phyloP scores from a whole-genome alignment of 129 eudicot species.

The Erigeron canadensis region DNA sequence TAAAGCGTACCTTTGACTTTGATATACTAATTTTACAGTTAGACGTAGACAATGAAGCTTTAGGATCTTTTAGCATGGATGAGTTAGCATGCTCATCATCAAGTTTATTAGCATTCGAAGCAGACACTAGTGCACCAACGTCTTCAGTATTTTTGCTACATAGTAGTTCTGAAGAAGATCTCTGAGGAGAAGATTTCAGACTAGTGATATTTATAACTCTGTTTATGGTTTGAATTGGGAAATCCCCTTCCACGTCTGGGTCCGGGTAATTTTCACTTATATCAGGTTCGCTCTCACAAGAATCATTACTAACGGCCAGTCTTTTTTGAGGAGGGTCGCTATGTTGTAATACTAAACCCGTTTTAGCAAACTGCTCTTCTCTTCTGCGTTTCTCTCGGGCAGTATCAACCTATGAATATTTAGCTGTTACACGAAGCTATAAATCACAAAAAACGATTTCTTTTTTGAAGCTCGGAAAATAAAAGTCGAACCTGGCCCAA shows the following conservation, averaged over 20 bases:
- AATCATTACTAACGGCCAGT: constrained; percentile 19
- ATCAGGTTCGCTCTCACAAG: constrained; percentile 33
- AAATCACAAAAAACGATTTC: neutral
- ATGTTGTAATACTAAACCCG: constrained; percentile 62
- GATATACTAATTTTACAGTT: constrained; percentile 15
- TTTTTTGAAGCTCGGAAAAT: neutral
- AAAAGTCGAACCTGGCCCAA: constrained; percentile 75
- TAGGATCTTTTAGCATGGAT: constrained; percentile 25
- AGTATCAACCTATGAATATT: constrained; percentile 61
- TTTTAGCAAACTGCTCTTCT: constrained; percentile 74
- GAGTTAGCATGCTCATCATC: constrained; percentile 27
- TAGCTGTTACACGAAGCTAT: neutral
- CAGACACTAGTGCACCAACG: constrained; percentile 19
- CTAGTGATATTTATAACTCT: constrained; percentile 23
- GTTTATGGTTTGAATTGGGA: constrained; percentile 22
- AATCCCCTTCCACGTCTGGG: constrained; percentile 10
- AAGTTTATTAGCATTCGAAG: constrained; percentile 21
- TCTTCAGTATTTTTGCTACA: constrained; percentile 23
- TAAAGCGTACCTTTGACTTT: constrained; percentile 40
- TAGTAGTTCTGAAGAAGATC: constrained; percentile 28
- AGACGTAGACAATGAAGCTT: constrained; percentile 21
- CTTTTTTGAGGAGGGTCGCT: constrained; percentile 51
- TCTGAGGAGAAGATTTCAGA: constrained; percentile 3
- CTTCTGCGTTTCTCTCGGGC: constrained; percentile 77
- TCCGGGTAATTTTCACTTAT: constrained; percentile 4